These are phyloP conservation scores for Coix lacrymajobi DNA, from an alignment of 176 grass and related monocot genomes.

Conservation along the genomic window DNA sequence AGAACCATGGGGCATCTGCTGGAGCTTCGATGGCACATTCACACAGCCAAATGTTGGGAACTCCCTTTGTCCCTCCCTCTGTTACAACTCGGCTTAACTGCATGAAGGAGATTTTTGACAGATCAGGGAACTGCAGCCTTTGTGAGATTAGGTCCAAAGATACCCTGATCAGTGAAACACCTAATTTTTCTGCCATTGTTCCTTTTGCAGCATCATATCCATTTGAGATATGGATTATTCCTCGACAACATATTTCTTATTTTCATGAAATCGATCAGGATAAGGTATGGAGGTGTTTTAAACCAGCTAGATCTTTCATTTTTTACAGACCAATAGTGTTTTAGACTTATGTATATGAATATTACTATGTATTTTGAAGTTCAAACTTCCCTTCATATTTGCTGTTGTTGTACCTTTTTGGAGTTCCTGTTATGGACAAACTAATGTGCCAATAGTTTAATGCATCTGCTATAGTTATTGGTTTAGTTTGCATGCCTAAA, in stretches of 20 bases:
- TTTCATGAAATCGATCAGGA: conserved; percentile 84
- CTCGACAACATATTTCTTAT: conserved; percentile 54
- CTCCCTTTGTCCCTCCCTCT: conserved; percentile 76
- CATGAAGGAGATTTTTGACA: conserved; percentile 69
- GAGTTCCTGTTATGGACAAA: not conserved
- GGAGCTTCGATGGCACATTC: conserved; percentile 96
- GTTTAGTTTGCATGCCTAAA: not conserved
- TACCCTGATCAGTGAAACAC: conserved; percentile 53
- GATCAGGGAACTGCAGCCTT: conserved; percentile 60
- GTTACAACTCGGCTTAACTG: conserved; percentile 59
- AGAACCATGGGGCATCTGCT: conserved; percentile 88
- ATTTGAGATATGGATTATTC: conserved; percentile 95
- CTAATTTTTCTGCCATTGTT: conserved; percentile 66
- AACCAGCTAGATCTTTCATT: not conserved
- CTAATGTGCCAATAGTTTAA: not conserved
- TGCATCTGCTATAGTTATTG: not conserved
- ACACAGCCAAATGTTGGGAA: conserved; percentile 92
- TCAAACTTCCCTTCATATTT: not conserved
- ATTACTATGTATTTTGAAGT: not conserved
- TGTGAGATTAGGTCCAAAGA: conserved; percentile 56
- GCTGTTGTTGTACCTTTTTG: conserved; percentile 5
- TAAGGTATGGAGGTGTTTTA: conserved; percentile 35
- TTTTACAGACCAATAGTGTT: not conserved
- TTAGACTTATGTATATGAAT: not conserved
- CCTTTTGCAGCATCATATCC: conserved; percentile 92